Conservation (phyloP, 2,329 filamentous ascomycete species). For the Fusarium equiseti region DNA sequence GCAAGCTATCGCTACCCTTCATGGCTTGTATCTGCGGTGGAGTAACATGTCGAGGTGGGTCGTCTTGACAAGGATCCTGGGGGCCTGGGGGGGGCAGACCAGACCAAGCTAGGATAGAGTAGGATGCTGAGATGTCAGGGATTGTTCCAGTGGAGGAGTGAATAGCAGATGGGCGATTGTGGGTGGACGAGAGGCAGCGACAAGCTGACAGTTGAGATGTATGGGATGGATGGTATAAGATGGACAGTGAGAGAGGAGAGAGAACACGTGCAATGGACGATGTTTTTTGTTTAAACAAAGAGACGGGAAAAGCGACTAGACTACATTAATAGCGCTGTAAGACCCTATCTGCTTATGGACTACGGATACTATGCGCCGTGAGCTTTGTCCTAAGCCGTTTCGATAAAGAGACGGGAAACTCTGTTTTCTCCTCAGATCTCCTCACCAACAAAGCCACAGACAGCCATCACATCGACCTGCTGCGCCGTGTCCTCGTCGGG, state of each 20-base stretch:
- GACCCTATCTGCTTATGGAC: slow-evolving; percentile 17
- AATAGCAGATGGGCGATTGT: slow-evolving; percentile 7
- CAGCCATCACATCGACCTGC: background rate
- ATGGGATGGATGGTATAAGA: slow-evolving; percentile 6
- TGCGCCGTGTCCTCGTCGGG: slow-evolving; percentile 12
- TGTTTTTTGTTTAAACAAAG: slow-evolving; percentile 12
- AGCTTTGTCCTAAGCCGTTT: slow-evolving; percentile 14
- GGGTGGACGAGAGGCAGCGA: slow-evolving; percentile 1
- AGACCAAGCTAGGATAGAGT: slow-evolving; percentile 18
- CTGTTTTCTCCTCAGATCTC: slow-evolving; percentile 31
- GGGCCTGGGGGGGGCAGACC: slow-evolving; percentile 22
- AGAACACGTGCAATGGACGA: slow-evolving; percentile 22
- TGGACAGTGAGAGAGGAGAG: background rate
- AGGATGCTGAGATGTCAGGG: slow-evolving; percentile 31
- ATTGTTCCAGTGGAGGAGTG: slow-evolving; percentile 25
- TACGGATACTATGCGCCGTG: background rate
- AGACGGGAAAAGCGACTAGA: background rate
- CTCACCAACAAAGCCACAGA: slow-evolving; percentile 11
- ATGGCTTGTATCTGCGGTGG: slow-evolving; percentile 45
- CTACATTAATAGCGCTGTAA: background rate
- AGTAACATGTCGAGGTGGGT: slow-evolving; percentile 48
- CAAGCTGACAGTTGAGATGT: slow-evolving; percentile 14
- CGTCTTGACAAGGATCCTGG: slow-evolving; percentile 40
- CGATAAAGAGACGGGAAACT: slow-evolving; percentile 8
- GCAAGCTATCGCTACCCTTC: slow-evolving; percentile 47